phyloP scores from a whole-genome alignment of 2,329 filamentous ascomycete species.

The Colletotrichum abscissum region DNA sequence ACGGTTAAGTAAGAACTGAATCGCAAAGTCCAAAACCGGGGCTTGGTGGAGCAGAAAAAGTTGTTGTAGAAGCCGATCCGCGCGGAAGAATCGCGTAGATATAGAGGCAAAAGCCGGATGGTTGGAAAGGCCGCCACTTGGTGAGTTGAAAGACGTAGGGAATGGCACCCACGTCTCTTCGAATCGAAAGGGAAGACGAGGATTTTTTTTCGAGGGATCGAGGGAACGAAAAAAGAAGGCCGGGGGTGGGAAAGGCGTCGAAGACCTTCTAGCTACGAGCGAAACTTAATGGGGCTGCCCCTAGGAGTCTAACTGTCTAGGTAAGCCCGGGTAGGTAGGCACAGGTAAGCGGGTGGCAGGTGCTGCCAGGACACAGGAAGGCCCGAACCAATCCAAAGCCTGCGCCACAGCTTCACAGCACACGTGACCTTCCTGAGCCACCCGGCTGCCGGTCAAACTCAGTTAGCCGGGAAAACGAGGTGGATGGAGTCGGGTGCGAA shows the following conservation, averaged over 20 bases:
- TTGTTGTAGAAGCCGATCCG: constrained; percentile 34
- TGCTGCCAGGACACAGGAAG: background rate
- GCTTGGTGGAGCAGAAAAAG: constrained; percentile 35
- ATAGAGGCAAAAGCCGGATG: constrained; percentile 31
- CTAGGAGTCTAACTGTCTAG: background rate
- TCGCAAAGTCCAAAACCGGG: constrained; percentile 36
- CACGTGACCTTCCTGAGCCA: constrained; percentile 5
- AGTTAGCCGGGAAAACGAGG: constrained; percentile 54
- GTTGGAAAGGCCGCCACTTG: constrained; percentile 26
- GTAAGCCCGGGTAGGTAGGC: background rate
- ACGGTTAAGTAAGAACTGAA: constrained; percentile 32
- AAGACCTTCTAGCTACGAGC: constrained; percentile 17
- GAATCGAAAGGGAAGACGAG: constrained; percentile 15
- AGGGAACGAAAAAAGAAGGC: constrained; percentile 21
- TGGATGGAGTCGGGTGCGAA: constrained; percentile 28
- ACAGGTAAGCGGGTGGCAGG: background rate
- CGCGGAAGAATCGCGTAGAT: constrained; percentile 33
- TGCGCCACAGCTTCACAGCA: background rate
- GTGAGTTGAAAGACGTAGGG: constrained; percentile 18
- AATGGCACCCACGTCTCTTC: constrained; percentile 26
- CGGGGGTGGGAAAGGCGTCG: constrained; percentile 22
- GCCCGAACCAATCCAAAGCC: background rate
- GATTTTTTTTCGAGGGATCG: constrained; percentile 30
- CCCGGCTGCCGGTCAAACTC: constrained; percentile 29
- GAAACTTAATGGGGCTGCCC: constrained; percentile 25